phyloP scores from a whole-genome alignment of 2,329 filamentous ascomycete genomes.

The Phyllosticta citriasiana region DNA sequence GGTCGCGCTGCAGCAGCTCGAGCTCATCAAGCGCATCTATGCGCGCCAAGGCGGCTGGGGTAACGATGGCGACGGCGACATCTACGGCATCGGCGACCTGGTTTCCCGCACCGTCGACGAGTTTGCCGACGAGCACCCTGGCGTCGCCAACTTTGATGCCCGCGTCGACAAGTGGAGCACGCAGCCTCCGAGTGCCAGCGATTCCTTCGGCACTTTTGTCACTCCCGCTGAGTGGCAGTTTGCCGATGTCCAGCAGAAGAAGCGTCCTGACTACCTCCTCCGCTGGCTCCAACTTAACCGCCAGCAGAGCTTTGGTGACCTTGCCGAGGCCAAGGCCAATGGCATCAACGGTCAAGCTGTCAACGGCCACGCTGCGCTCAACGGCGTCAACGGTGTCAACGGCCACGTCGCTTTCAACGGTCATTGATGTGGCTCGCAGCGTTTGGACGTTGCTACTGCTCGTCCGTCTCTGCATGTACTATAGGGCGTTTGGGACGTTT shows the following conservation, averaged over 20 bases:
- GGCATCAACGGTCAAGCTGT: not conserved
- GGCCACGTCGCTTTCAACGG: not conserved
- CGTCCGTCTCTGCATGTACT: not conserved
- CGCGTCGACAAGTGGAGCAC: constrained; percentile 7
- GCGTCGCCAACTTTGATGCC: constrained; percentile 14
- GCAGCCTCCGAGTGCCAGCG: not conserved
- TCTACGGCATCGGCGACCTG: constrained; percentile 36
- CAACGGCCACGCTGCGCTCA: not conserved
- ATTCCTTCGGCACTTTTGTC: constrained; percentile 8
- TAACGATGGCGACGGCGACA: constrained; percentile 36
- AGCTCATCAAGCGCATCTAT: constrained; percentile 29
- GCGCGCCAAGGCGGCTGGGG: constrained; percentile 36
- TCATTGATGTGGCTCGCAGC: not conserved
- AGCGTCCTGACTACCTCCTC: constrained; percentile 8
- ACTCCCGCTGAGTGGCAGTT: constrained; percentile 6
- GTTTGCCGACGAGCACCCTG: constrained; percentile 25
- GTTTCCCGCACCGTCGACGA: constrained; percentile 35
- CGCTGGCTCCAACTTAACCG: constrained; percentile 10
- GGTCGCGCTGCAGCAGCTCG: constrained; percentile 24
- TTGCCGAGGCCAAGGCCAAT: not conserved
- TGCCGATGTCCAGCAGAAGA: constrained; percentile 2
- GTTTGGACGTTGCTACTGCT: not conserved
- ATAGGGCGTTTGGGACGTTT: not conserved
- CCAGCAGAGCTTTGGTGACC: constrained; percentile 9
- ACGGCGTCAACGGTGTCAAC: not conserved